Evolutionary conservation across 2,329 filamentous ascomycete species (phyloP).

Genomic region (Arthrocladium fulminans): DNA sequence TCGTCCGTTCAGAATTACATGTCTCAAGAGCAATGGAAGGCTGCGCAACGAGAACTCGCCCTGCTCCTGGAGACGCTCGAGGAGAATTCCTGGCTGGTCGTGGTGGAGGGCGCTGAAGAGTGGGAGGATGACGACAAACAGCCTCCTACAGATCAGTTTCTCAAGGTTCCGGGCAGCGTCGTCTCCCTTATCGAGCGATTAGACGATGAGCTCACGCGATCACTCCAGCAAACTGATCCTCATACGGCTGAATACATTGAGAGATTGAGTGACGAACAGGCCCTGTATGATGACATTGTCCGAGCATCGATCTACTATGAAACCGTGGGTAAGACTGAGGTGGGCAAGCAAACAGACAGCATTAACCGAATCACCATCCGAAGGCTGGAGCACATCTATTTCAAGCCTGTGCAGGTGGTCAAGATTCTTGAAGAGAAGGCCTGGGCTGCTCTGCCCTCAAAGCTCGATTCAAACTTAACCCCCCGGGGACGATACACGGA

Average conservation of each 20-base stretch:
- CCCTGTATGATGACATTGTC: constrained; percentile 86
- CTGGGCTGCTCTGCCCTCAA: constrained; percentile 68
- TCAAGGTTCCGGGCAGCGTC: constrained; percentile 89
- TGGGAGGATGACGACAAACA: constrained; percentile 98
- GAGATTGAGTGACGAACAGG: constrained; percentile 78
- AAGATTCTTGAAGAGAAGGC: constrained; percentile 89
- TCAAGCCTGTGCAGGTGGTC: constrained; percentile 93
- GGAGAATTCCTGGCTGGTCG: constrained; percentile 67
- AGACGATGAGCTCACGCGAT: constrained; percentile 93
- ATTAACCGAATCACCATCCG: constrained; percentile 90
- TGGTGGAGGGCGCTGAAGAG: constrained; percentile 87
- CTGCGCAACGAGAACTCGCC: constrained; percentile 77
- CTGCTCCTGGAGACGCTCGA: constrained; percentile 72
- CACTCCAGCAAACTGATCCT: constrained; percentile 94
- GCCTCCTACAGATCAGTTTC: constrained; percentile 63
- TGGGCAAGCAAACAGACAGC: constrained; percentile 73
- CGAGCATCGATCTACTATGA: constrained; percentile 84
- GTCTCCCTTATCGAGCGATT: constrained; percentile 91
- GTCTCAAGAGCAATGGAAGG: constrained; percentile 94
- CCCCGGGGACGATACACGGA: constrained; percentile 61
- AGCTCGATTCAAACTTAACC: constrained; percentile 70
- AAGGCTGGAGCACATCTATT: constrained; percentile 93
- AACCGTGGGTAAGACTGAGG: constrained; percentile 55
- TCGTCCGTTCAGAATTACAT: constrained; percentile 67
- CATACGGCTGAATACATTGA: constrained; percentile 99